These are phyloP conservation scores for Isatis tinctoria DNA, from an alignment of 345 rosid species.

Conservation along the genomic window DNA sequence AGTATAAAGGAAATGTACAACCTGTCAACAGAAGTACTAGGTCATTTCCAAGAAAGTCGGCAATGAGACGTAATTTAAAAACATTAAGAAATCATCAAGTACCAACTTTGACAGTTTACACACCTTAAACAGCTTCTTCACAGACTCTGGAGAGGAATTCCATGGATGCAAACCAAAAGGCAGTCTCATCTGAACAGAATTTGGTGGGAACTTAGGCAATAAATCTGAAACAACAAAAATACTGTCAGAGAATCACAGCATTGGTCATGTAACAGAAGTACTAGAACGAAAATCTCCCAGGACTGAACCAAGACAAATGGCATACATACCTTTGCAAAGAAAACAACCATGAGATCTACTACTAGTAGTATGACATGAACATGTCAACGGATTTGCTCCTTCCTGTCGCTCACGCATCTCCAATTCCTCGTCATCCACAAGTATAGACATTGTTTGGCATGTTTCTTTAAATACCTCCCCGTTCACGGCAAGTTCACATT, in stretches of 20 bases:
- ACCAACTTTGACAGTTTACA: conserved; percentile 2
- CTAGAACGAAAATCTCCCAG: background rate
- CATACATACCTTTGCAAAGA: conserved; percentile 75
- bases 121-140: conserved; percentile 95
- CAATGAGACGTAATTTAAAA: background rate
- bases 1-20: conserved; percentile 84
- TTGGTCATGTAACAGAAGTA: background rate
- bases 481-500: conserved; percentile 68
- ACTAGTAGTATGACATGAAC: conserved; percentile 63
- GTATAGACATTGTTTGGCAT: conserved; percentile 41
- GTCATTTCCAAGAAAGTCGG: conserved; percentile 9
- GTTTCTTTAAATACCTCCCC: conserved; percentile 35
- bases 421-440: conserved; percentile 88
- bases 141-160: conserved; percentile 72
- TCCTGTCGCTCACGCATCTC: conserved; percentile 77
- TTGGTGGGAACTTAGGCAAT: conserved; percentile 85
- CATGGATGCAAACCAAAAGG: conserved; percentile 78
- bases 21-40: conserved; percentile 49
- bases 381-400: conserved; percentile 48
- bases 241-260: conserved; percentile 4
- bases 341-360: conserved; percentile 51
- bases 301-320: conserved; percentile 4
- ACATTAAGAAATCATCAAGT: background rate
- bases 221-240: conserved; percentile 53
- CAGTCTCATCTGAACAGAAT: conserved; percentile 72